Base-by-base conservation (phyloP, 148 eudicot genomes). In the Rhododendron simsii region DNA sequence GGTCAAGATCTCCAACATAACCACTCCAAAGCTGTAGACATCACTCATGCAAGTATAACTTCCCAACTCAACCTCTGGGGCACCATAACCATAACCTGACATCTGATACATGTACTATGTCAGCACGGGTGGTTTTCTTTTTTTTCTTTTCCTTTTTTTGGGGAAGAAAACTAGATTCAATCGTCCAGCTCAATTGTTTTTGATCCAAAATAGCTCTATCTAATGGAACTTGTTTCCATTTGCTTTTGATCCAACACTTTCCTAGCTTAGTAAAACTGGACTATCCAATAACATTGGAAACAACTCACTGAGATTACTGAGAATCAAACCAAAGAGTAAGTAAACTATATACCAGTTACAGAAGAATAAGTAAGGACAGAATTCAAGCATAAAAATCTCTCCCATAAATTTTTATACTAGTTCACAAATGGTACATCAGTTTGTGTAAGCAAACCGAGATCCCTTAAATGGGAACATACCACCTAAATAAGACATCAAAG, bases 1-100 rank as follows among this genome's bases (percentile, higher is more conserved):
- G 0, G 98, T 98, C 85, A 98, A 93, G 77, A 98, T 95, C 84
- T 94, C 96, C 55, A 98, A 88, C 99, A 98, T 95, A 20, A 98
- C 96, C 61, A 98, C 95, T 88, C 99, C 99, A 82, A 95, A 98
- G 92, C 98, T 95, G 86, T 94, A 98, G 78, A 95, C 96, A 86
- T 98, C 99, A 85, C 98, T 95, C 88, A 94, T 92, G 80, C 80
- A 86, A 20, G 95, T 93, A 87, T 91, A 95, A 53, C 85, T 92
- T 89, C 98, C 99, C 55, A 88, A 90, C 91, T 98, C 98, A 23
- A 98, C 94, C 88, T 98, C 99, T 20, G 98, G 98, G 81, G 98
- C 98, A 78, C 96, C 96, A 88, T 95, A 95, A 35, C 98, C 98
- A 55, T 87, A 78, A 79, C 90, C 88, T 80, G 90, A 91, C 88